Base-by-base conservation (phyloP, 495 filamentous ascomycete species). In the Penicillium paxilli region DNA sequence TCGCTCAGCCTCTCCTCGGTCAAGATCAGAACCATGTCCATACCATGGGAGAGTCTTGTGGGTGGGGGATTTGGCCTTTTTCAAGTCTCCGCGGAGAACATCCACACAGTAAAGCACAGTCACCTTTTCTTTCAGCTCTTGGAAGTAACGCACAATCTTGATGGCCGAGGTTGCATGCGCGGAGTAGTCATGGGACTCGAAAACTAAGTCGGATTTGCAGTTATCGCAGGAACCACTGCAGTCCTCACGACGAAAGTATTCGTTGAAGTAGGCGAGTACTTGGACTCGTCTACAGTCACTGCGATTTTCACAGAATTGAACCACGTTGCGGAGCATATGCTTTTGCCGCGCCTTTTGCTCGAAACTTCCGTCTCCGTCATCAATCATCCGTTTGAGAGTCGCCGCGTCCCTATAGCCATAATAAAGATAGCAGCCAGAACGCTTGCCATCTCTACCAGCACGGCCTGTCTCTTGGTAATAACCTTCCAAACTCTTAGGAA, bases 381-480 rank as follows among this genome's bases (percentile, higher is more conserved):
- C 76, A 48, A 98, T 96, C 86, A 99, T 89, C 19, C 75, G 81
- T 63, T 72, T 88, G 54, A 80, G 68, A 53, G 61, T 74, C 53
- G 62, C 83, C 30, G 80, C 80, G 54, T 99, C 94, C 17, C 71
- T 76, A 68, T 92, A 96, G 37, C 78, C 75, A 57, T 91, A 99
- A 66, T 86, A 98, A 26, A 99, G 78, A 59, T 91, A 96, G 71
- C 94, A 99, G 30, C 88, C 86, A 11, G 93, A 96, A 9, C 79
- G 78, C 57, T 90, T 84, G 9, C 92, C 92, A 70, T 99, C 94
- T 59, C 94, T 83, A 8, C 94, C 94, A 19, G 94, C 94, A 41
- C 94, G 88, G 0, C 94, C 94, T 10, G 92, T 98, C 63, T 98
- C 95, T 64, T 98, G 94, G 60, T 96, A 97, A 64, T 98, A 98